Evolutionary conservation across 2,329 filamentous ascomycete species (phyloP).

Genomic region (Didymella glomerata): DNA sequence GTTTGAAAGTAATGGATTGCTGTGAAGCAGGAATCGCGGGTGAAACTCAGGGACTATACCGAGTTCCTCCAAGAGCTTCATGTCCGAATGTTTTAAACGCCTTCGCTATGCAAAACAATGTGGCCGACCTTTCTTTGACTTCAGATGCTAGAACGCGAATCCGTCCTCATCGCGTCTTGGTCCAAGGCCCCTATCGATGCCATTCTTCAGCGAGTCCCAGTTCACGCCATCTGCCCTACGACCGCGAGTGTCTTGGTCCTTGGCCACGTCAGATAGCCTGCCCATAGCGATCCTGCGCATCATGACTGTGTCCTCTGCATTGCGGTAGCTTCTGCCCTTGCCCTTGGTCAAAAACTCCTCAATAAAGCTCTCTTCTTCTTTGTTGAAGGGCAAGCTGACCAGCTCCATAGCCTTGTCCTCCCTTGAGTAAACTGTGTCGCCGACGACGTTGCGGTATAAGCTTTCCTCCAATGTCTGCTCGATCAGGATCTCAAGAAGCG

Average conservation of each 20-base stretch:
- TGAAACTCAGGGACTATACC: not conserved
- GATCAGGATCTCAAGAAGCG: conserved; percentile 73
- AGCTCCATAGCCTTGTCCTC: conserved; percentile 72
- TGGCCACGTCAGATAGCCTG: conserved; percentile 59
- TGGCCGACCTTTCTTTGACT: not conserved
- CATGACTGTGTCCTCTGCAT: conserved; percentile 75
- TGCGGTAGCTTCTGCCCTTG: conserved; percentile 69
- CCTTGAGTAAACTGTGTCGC: conserved; percentile 38
- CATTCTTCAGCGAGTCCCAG: conserved; percentile 58
- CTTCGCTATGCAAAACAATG: conserved; percentile 21
- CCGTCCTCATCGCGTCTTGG: conserved; percentile 41
- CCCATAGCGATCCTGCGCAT: conserved; percentile 77
- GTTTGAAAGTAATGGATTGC: not conserved
- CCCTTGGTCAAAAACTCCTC: conserved; percentile 72
- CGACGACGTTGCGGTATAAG: conserved; percentile 21
- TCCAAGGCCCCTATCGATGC: conserved; percentile 48
- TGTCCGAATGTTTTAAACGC: conserved; percentile 5
- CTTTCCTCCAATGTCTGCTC: conserved; percentile 41
- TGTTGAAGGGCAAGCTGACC: conserved; percentile 74
- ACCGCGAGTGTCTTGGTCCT: conserved; percentile 45
- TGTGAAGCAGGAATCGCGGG: not conserved
- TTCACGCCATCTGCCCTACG: conserved; percentile 60
- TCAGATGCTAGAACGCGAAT: conserved; percentile 24
- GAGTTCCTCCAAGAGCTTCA: not conserved
- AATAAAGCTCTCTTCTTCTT: conserved; percentile 77